Base-by-base conservation (phyloP, 345 rosid species). In the Salix suchowensis region DNA sequence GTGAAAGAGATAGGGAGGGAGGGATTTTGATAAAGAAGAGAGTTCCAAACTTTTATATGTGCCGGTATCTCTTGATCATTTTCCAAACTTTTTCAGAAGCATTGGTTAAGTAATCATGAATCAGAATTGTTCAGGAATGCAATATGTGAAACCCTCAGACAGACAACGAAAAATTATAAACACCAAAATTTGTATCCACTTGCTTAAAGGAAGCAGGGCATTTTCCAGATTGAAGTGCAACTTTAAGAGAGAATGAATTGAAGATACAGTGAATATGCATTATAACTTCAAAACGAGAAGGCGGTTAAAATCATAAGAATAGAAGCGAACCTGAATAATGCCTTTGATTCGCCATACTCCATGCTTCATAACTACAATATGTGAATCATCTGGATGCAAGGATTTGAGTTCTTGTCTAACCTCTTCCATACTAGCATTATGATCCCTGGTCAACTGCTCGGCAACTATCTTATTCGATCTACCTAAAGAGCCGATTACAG, bases 341-440 rank as follows among this genome's bases (percentile, higher is more conserved):
- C 99, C 99, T 87, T 96, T 96, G 89, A 96, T 77, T 65, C 99
- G 99, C 98, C 98, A 96, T n/a, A 85, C 97, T 30, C 98, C 99
- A 37, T 90, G 87, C 85, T 92, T 93, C 87, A 88, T 81, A 36
- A 91, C 90, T 50, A 96, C 97, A 69, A 96, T 90, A 52, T 92
- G 90, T 0, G 94, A 80, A 84, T 93, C 98, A 76, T 93, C 97
- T 0, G 95, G 98, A 88, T 96, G 97, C 86, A 89, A 74, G 3
- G 91, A 91, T 85, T 76, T 92, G 62, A 96, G 91, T 84, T 96
- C 97, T 85, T 86, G 87, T 80, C 98, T 93, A 76, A 93, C 94
- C 88, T 91, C 98, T 79, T 92, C 98, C 85, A 87, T 75, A 61
- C 93, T 84, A 6, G 92, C 99, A 87, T 93, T 96, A 82, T 96